Evolutionary conservation across 148 eudicot genomes (phyloP).

Genomic region (Tetragonia tetragonoides): DNA sequence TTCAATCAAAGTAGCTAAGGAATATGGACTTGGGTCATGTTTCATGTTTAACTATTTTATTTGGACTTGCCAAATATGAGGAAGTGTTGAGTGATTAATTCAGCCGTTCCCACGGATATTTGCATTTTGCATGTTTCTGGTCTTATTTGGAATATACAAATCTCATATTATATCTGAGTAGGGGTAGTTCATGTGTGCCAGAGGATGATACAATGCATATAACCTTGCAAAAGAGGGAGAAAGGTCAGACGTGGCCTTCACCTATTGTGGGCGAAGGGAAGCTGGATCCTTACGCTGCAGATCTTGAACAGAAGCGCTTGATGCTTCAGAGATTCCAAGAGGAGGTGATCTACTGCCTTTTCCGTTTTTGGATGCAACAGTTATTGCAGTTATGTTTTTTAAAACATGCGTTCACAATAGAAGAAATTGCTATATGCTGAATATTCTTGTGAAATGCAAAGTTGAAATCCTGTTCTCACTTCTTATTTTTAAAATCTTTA

Average conservation of each 20-base stretch:
- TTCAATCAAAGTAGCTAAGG: not conserved
- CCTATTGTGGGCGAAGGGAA: slow-evolving; percentile 86
- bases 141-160: not conserved
- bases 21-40: not conserved
- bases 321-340: slow-evolving; percentile 98
- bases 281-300: slow-evolving; percentile 78
- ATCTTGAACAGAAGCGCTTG: slow-evolving; percentile 86
- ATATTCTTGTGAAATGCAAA: not conserved
- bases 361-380: slow-evolving; percentile 28
- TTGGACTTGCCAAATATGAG: not conserved
- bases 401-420: not conserved
- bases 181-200: slow-evolving; percentile 26
- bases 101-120: not conserved
- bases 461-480: not conserved
- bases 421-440: not conserved
- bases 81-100: not conserved
- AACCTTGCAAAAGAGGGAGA: slow-evolving; percentile 94
- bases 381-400: not conserved
- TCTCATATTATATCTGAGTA: not conserved
- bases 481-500: not conserved
- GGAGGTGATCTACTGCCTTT: slow-evolving; percentile 53
- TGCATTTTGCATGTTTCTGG: not conserved
- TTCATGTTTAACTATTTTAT: not conserved
- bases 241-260: slow-evolving; percentile 89
- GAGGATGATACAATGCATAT: slow-evolving; percentile 90